phyloP scores from a whole-genome alignment of 352 stramenopile genomes.

The Globisporangium ultimum region DNA sequence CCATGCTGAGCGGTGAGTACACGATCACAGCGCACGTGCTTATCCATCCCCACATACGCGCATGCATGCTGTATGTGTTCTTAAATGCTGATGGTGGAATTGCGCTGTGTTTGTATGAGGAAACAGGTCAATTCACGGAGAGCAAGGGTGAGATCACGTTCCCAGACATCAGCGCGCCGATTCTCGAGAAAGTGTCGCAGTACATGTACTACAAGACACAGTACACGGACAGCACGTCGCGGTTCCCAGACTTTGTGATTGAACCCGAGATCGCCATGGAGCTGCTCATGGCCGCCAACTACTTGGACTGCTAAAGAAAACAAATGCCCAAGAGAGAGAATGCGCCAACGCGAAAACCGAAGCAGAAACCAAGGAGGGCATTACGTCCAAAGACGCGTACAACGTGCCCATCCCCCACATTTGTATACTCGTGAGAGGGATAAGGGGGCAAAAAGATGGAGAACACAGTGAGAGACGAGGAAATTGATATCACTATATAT shows the following conservation, averaged over 20 bases:
- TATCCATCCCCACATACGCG: conserved; percentile 8
- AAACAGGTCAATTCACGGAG: conserved; percentile 87
- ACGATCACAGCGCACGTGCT: no score
- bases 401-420: no score
- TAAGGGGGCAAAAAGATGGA: no score
- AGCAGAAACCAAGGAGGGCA: no score
- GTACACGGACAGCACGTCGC: conserved; percentile 92
- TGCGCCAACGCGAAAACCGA: no score
- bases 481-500: no score
- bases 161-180: conserved; percentile 93
- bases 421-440: no score
- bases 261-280: conserved; percentile 97
- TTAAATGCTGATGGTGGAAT: no score
- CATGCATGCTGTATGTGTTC: background rate
- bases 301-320: conserved; percentile 88
- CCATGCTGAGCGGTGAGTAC: conserved; percentile 93
- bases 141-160: conserved; percentile 97
- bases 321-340: no score
- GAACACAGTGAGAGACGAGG: no score
- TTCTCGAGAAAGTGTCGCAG: conserved; percentile 97
- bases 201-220: conserved; percentile 99
- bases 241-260: conserved; percentile 97
- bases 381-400: no score
- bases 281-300: conserved; percentile 97
- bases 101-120: no score